Conservation (phyloP, 176 grass and related monocot species). For the Alloteropsis semialata region DNA sequence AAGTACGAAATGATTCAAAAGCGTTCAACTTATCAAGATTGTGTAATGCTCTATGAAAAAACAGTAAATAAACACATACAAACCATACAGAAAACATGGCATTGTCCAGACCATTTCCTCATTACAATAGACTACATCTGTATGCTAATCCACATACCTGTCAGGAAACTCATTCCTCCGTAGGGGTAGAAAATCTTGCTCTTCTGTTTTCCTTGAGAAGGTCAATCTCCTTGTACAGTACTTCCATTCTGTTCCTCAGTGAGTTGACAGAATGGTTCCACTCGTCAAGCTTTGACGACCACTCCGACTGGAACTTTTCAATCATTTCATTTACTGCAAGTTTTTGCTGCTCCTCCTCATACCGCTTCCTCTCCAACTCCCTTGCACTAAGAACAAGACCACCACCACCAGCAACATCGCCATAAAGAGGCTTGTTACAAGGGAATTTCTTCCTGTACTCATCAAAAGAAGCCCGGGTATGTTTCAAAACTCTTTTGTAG, state of each 20-base stretch:
- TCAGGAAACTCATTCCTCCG: constrained; percentile 38
- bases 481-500: constrained; percentile 61
- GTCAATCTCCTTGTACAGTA: constrained; percentile 22
- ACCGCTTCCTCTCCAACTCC: constrained; percentile 60
- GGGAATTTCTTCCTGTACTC: constrained; percentile 68
- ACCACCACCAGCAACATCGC: constrained; percentile 49
- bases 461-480: constrained; percentile 39
- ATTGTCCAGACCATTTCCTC: background rate
- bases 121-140: constrained; percentile 8
- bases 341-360: constrained; percentile 47
- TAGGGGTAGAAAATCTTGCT: constrained; percentile 29
- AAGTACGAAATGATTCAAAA: background rate
- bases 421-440: constrained; percentile 53
- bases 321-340: constrained; percentile 38
- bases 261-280: background rate
- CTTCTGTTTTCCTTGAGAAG: constrained; percentile 51
- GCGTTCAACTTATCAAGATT: background rate
- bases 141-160: constrained; percentile 40
- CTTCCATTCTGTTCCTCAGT: constrained; percentile 20
- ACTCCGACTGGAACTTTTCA: constrained; percentile 42
- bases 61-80: background rate
- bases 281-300: constrained; percentile 39
- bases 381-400: constrained; percentile 63
- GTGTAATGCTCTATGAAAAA: constrained; percentile 6
- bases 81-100: background rate